Evolutionary conservation across 2,329 filamentous ascomycete species (phyloP).

Genomic region (Hymenoscyphus linearis): DNA sequence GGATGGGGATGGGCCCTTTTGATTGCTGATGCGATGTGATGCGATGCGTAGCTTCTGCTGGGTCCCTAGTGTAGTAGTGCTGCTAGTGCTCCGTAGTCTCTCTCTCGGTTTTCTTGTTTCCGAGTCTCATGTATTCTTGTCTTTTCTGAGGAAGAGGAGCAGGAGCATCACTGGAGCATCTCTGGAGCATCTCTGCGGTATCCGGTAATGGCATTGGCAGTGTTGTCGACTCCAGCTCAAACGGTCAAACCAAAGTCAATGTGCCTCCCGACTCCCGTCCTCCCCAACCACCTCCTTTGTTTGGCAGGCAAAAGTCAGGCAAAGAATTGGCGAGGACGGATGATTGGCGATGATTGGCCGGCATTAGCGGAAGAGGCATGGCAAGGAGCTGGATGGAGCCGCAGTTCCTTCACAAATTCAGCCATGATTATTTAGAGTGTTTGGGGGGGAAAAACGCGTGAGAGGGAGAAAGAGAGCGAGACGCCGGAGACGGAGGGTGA

Average conservation of each 20-base stretch:
- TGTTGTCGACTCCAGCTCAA: not conserved
- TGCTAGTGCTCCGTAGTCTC: too few relatives aligned
- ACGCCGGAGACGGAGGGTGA: too few relatives aligned
- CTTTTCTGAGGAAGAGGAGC: too few relatives aligned
- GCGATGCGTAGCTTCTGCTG: too few relatives aligned
- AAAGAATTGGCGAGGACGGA: not conserved
- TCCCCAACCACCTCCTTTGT: constrained; percentile 1
- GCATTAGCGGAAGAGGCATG: not conserved
- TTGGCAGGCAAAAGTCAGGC: not conserved
- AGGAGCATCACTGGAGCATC: too few relatives aligned
- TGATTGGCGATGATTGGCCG: not conserved
- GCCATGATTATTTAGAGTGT: not conserved
- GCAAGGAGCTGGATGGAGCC: not conserved
- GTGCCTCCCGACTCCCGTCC: not conserved
- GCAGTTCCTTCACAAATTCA: not conserved
- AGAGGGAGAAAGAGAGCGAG: too few relatives aligned
- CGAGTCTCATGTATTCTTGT: not conserved
- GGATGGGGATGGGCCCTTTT: too few relatives aligned
- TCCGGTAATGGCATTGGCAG: too few relatives aligned
- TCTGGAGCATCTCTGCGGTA: too few relatives aligned
- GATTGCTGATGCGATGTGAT: not conserved
- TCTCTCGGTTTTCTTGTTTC: not conserved
- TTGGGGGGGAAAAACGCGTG: too few relatives aligned
- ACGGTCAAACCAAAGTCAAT: not conserved
- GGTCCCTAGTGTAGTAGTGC: too few relatives aligned